Base-by-base conservation (phyloP, 2,329 filamentous ascomycete genomes). In the Aureobasidium namibiae region DNA sequence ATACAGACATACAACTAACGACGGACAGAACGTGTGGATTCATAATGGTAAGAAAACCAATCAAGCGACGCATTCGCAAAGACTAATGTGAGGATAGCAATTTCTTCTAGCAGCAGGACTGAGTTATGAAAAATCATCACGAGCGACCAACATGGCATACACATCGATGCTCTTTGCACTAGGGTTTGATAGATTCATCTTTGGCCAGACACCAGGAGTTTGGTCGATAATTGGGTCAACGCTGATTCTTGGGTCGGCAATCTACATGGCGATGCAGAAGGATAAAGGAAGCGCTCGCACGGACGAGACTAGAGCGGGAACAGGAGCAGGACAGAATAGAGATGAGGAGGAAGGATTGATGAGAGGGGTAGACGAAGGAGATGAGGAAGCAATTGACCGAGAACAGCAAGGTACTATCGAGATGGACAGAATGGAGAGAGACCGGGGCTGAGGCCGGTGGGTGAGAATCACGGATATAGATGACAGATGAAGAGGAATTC, bases 61-160 rank as follows among this genome's bases (percentile, higher is more conserved):
- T 14, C n/a, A 8, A 9, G 29, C 3, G 33, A 18, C 14, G 24
- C 29, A 21, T 11, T n/a, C 21, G 26, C 50, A 36, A 58, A 49
- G 36, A 36, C 39, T 59, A 42, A 61, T 24, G 1, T 0, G 39
- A 13, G 6, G 0, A 10, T 49, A 78, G 76, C 92, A 96, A 80
- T 90, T 90, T 65, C 78, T 95, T n/a, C 76, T 95, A 18, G 94
- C 91, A 1, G 81, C 83, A 0, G 90, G 90, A 0, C 74, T 96
- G 49, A 79, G 87, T 24, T 83, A 86, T 62, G 88, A 92, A 67
- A 87, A 86, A 62, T 80, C 80, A 1, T 75, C 75, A 3, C 76
- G 82, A 21, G 84, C 83, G 2, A 86, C 83, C 0, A 84, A 83
- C 58, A 86, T 88, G 83, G 75, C 85, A 0, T 89, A 88, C 67